Percentiles rank a stretch among this genome's conserved stretches.
phyloP scores from a whole-genome alignment of 441 rosid genomes.

The Viola pubescens region DNA sequence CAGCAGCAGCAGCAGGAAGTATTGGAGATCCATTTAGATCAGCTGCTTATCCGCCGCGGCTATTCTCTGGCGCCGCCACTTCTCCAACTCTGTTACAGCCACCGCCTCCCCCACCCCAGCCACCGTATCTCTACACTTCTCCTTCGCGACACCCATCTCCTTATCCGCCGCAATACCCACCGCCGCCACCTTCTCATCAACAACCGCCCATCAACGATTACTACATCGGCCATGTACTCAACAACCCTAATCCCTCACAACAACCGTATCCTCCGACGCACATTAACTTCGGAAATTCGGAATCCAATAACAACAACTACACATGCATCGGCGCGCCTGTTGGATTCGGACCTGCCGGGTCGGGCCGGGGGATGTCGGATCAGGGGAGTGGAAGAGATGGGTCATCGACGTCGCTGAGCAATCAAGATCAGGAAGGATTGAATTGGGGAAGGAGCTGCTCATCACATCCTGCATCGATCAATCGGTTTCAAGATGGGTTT shows the following conservation, averaged over 20 bases:
- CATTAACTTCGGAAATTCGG: slow-evolving; percentile 24
- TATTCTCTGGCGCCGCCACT: slow-evolving; percentile 32
- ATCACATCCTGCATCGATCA: slow-evolving; percentile 29
- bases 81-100: slow-evolving; percentile 33
- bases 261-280: slow-evolving; percentile 30
- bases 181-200: neutral
- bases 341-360: slow-evolving; percentile 22
- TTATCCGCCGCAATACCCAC: slow-evolving; percentile 36
- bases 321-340: slow-evolving; percentile 81
- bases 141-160: slow-evolving; percentile 31
- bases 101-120: slow-evolving; percentile 25
- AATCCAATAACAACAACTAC: slow-evolving; percentile 36
- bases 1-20: slow-evolving; percentile 25
- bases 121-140: slow-evolving; percentile 42
- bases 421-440: slow-evolving; percentile 25
- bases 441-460: slow-evolving; percentile 32
- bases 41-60: slow-evolving; percentile 33
- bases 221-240: slow-evolving; percentile 50
- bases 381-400: slow-evolving; percentile 23
- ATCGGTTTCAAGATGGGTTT: slow-evolving; percentile 48
- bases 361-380: slow-evolving; percentile 27
- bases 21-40: slow-evolving; percentile 56
- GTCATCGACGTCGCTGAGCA: slow-evolving; percentile 19
- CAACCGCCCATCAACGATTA: slow-evolving; percentile 37
- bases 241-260: slow-evolving; percentile 23